Conservation (phyloP, 805 yeast genomes). For the Tetrapisispora taiwanensis region DNA sequence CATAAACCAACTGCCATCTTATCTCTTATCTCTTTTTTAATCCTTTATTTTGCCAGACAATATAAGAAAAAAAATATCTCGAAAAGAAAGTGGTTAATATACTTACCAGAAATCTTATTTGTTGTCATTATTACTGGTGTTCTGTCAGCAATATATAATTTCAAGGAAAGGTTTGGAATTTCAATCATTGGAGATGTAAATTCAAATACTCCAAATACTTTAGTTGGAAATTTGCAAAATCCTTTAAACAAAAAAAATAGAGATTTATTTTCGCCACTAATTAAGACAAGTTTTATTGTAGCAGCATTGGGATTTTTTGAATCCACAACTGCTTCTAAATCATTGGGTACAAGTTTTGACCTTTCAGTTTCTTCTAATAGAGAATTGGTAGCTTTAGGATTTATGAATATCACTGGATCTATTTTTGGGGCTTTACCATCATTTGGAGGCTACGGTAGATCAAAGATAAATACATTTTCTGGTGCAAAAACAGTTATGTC, state of each 20-base stretch:
- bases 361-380: conserved; percentile 66
- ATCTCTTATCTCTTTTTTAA: conserved; percentile 42
- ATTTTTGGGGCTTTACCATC: conserved; percentile 66
- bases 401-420: conserved; percentile 55
- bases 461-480: conserved; percentile 75
- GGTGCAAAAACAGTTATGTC: conserved; percentile 82
- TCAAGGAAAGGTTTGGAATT: conserved; percentile 45
- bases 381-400: conserved; percentile 83
- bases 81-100: conserved; percentile 38
- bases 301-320: conserved; percentile 89
- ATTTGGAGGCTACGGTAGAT: conserved; percentile 93
- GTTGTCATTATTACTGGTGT: conserved; percentile 57
- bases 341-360: conserved; percentile 66
- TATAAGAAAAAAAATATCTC: conserved; percentile 31
- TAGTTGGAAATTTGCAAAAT: conserved; percentile 34
- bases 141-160: conserved; percentile 37
- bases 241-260: conserved; percentile 46
- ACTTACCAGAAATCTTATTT: conserved; percentile 76
- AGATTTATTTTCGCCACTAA: conserved; percentile 41
- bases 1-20: conserved; percentile 55
- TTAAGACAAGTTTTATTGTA: conserved; percentile 63
- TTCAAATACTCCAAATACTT: conserved; percentile 32
- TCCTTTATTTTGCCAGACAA: conserved; percentile 34
- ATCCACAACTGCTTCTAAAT: conserved; percentile 84
- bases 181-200: conserved; percentile 57